Evolutionary conservation across 2,329 filamentous ascomycete genomes (phyloP).

Genomic region (Xylariales sp.): DNA sequence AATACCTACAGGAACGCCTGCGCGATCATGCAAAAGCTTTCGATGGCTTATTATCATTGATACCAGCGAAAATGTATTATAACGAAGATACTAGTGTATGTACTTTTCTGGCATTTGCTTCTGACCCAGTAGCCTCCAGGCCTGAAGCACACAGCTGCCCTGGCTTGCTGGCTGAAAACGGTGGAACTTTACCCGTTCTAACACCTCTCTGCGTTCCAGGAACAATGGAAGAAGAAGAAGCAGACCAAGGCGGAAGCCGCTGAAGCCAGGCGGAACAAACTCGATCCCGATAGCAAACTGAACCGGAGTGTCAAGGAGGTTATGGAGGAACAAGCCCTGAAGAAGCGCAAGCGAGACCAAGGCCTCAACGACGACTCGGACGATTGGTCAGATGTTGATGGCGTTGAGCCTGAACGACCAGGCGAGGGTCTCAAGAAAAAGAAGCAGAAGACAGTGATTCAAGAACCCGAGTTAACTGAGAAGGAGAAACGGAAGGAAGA

Average conservation of each 20-base stretch:
- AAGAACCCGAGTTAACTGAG: conserved; percentile 27
- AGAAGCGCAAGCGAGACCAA: conserved; percentile 68
- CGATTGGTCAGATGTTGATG: conserved; percentile 38
- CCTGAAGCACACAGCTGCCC: too few species aligned
- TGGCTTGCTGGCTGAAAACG: conserved; percentile 7
- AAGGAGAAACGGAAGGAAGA: conserved; percentile 42
- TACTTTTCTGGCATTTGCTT: conserved; percentile 23
- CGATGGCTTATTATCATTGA: conserved; percentile 80
- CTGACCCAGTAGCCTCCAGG: background rate
- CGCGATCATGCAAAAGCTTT: conserved; percentile 68
- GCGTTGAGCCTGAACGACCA: conserved; percentile 57
- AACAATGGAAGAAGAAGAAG: conserved; percentile 94
- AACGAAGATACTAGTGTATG: conserved; percentile 79
- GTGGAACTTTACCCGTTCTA: conserved; percentile 17
- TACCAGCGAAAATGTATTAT: conserved; percentile 88
- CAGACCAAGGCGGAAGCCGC: conserved; percentile 87
- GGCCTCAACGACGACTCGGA: conserved; percentile 42
- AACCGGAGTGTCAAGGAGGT: conserved; percentile 87
- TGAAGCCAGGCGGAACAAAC: conserved; percentile 79
- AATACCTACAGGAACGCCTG: conserved; percentile 49
- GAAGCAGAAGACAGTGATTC: conserved; percentile 48
- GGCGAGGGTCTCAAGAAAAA: conserved; percentile 60
- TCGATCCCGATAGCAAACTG: conserved; percentile 79
- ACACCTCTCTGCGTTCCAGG: too few species aligned
- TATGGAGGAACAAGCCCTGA: conserved; percentile 72